Conservation (phyloP, 495 filamentous ascomycete genomes). For the Mytilinidion resinicola region DNA sequence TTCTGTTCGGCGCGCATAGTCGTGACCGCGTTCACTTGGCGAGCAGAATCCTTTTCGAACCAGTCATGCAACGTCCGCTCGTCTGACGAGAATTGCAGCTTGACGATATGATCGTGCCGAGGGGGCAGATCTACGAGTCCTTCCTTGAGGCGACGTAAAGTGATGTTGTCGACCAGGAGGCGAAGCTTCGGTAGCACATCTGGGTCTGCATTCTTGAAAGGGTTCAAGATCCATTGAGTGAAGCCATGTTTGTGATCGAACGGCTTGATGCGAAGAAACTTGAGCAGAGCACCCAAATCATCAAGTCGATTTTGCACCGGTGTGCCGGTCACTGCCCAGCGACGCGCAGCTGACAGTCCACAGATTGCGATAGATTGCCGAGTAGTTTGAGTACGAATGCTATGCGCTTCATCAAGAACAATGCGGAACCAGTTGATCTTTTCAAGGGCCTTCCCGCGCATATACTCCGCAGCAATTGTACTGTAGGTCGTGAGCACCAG, state of each 20-base stretch:
- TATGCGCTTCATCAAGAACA: conserved; percentile 92
- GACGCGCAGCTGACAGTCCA: conserved; percentile 68
- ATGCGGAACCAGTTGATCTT: conserved; percentile 89
- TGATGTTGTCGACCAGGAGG: conserved; percentile 87
- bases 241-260: conserved; percentile 77
- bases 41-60: conserved; percentile 57
- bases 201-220: conserved; percentile 76
- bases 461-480: conserved; percentile 73
- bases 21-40: conserved; percentile 51
- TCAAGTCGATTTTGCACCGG: conserved; percentile 89
- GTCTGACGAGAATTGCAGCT: conserved; percentile 50
- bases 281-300: conserved; percentile 83
- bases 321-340: conserved; percentile 94
- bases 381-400: conserved; percentile 78
- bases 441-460: conserved; percentile 59
- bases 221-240: conserved; percentile 66
- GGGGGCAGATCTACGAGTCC: conserved; percentile 68
- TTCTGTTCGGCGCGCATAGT: conserved; percentile 44
- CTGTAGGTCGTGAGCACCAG: conserved; percentile 89
- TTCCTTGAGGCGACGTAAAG: conserved; percentile 86
- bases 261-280: conserved; percentile 77
- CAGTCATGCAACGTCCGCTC: conserved; percentile 54
- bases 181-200: conserved; percentile 78
- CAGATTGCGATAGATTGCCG: conserved; percentile 78
- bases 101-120: conserved; percentile 63